phyloP scores from a whole-genome alignment of 306 rosid genomes.

The Lotus japonicus region DNA sequence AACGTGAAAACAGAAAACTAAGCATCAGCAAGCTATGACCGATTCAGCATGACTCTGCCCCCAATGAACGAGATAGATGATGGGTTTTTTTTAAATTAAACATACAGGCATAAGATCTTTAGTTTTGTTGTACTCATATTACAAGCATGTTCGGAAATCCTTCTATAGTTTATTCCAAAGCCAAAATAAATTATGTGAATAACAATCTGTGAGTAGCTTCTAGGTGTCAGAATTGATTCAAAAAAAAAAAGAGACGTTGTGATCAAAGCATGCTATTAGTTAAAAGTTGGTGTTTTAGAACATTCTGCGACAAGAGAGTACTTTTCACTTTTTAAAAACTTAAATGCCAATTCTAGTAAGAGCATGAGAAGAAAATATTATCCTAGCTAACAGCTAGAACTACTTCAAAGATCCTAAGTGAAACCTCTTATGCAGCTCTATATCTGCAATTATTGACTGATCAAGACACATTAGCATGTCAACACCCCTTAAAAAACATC shows the following conservation, averaged over 20 bases:
- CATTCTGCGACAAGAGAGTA: background rate
- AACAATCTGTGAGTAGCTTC: no score
- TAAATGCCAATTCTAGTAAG: background rate
- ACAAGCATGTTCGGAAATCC: background rate
- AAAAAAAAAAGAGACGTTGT: no score
- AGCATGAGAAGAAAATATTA: background rate
- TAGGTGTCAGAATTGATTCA: no score
- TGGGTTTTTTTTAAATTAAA: background rate
- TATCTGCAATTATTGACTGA: background rate
- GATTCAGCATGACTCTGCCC: constrained; percentile 21
- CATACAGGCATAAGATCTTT: background rate
- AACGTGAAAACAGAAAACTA: constrained; percentile 22
- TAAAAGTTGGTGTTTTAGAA: background rate
- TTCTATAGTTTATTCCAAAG: no score
- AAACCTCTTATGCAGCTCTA: background rate
- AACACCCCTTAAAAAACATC: background rate
- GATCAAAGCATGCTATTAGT: background rate
- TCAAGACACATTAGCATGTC: background rate
- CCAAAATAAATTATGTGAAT: no score
- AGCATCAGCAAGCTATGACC: constrained; percentile 28
- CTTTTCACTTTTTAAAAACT: background rate
- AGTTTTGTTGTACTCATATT: background rate
- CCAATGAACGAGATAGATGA: constrained; percentile 45
- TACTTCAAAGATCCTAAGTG: background rate
- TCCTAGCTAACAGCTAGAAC: background rate